Base-by-base conservation (phyloP, 2,329 filamentous ascomycete genomes). In the Zalaria obscura region DNA sequence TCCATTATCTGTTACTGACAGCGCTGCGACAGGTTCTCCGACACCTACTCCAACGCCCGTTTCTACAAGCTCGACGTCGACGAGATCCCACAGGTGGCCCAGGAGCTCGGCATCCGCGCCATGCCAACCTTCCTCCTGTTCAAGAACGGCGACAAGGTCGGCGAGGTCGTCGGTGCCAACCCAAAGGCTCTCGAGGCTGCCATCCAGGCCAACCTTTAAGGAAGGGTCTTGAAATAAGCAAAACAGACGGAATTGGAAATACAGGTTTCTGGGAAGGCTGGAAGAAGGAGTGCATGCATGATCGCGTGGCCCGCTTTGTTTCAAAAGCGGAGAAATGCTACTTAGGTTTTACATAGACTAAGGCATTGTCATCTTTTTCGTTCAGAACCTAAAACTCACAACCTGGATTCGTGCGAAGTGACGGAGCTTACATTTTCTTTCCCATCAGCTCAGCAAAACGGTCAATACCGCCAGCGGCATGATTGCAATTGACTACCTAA, bases 51-150 rank as follows among this genome's bases (percentile, higher is more conserved):
- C 49, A 60, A 68, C 50, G 72, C 81, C 50, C 70, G 75, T 62
- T 95, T 94, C 67, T 78, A 78, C 73, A 91, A 94, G 75, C 70
- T 95, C 58, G 87, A 96, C 62, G 87, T 95, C 54, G 88, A 95
- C 62, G 70, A 86, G 49, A 68, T 89, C 34, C 69, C 78, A 50
- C 78, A 83, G 1, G 73, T 94, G 39, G 78, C 83, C 28, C 72
- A 80, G 55, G 77, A 91, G 58, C 77, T 91, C 48, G 76, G 76
- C 49, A 75, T 96, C 61, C 78, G 83, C 53, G 87, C 88, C 59
- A 94, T 96, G 87, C 88, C 89, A 42, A 93, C 86, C 27, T 94
- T 96, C 68, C 56, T 83, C 43, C 62, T 93, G 56, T 94, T 87
- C 76, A 83, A 86, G 73, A 64, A 79, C 52, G 86, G 83, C 50